Conservation (phyloP, 306 rosid genomes). For the Prosopis cineraria region DNA sequence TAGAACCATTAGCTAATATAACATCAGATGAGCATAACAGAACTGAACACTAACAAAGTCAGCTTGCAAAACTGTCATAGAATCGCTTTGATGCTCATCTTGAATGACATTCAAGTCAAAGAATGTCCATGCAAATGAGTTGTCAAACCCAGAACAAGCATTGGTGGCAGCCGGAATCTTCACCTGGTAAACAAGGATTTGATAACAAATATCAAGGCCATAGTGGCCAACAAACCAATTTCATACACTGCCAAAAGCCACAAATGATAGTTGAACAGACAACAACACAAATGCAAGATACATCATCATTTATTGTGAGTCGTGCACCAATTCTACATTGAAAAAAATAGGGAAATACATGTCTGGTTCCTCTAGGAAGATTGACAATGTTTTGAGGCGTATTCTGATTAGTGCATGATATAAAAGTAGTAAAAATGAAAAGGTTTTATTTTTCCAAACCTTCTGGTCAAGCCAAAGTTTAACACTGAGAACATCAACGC, state of each 20-base stretch:
- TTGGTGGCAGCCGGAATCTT: slow-evolving; percentile 57
- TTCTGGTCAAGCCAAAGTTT: slow-evolving; percentile 53
- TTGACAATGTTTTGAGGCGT: background rate
- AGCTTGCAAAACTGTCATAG: slow-evolving; percentile 55
- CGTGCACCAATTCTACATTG: background rate
- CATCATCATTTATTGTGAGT: background rate
- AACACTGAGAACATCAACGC: slow-evolving; percentile 55
- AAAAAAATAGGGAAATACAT: background rate
- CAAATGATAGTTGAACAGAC: background rate
- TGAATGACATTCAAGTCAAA: slow-evolving; percentile 56
- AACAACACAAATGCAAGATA: background rate
- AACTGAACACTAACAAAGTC: slow-evolving; percentile 52
- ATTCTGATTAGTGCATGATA: background rate
- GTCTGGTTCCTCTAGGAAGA: background rate
- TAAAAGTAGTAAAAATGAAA: background rate
- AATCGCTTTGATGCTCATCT: slow-evolving; percentile 47
- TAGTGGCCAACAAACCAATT: background rate
- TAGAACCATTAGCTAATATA: background rate
- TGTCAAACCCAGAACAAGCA: slow-evolving; percentile 49
- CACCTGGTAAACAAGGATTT: slow-evolving; percentile 42
- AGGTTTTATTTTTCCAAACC: slow-evolving; percentile 39
- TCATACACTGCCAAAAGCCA: background rate
- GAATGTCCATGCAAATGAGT: slow-evolving; percentile 61
- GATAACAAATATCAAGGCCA: slow-evolving; percentile 4
- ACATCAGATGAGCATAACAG: background rate